phyloP scores from a whole-genome alignment of 2,329 filamentous ascomycete genomes.

The Alternaria brassicae region DNA sequence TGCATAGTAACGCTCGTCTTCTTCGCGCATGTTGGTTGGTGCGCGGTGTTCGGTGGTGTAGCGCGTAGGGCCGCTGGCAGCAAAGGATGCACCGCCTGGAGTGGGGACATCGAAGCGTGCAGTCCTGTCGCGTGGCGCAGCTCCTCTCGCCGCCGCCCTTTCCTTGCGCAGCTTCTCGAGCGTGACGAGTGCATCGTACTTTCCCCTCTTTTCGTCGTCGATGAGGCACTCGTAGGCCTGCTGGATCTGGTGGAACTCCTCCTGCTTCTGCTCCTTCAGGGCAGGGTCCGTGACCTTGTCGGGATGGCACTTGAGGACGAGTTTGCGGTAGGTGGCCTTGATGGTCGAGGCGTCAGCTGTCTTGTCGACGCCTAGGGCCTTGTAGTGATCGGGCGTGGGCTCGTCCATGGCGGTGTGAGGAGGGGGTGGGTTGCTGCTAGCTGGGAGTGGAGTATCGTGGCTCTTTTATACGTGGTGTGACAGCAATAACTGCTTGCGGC shows the following conservation, averaged over 20 bases:
- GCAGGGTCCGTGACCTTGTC: constrained; percentile 86
- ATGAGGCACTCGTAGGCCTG: constrained; percentile 90
- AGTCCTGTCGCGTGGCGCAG: constrained; percentile 38
- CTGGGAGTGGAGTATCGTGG: constrained; percentile 12
- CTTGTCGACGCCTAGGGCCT: constrained; percentile 73
- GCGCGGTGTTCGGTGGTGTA: constrained; percentile 46
- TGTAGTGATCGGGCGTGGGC: constrained; percentile 77
- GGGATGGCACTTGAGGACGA: constrained; percentile 86
- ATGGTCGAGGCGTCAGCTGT: constrained; percentile 75
- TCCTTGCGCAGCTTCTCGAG: constrained; percentile 70
- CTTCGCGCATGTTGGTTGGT: constrained; percentile 27
- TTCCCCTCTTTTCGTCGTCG: constrained; percentile 73
- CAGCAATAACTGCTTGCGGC: constrained; percentile 17
- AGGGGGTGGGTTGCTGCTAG: constrained; percentile 9
- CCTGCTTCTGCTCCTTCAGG: constrained; percentile 77
- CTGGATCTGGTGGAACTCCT: constrained; percentile 91
- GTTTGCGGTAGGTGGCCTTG: constrained; percentile 80
- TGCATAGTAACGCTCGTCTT: constrained; percentile 50
- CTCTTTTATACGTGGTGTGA: constrained; percentile 19
- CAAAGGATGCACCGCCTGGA: constrained; percentile 36
- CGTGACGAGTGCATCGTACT: constrained; percentile 79
- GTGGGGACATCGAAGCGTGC: constrained; percentile 46
- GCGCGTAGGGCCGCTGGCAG: constrained; percentile 26
- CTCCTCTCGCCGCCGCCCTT: constrained; percentile 53
- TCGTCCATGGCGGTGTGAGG: constrained; percentile 54